Evolutionary conservation across 768 basidiomycete genomes (phyloP).

Genomic region (Austroboletus eburneus): DNA sequence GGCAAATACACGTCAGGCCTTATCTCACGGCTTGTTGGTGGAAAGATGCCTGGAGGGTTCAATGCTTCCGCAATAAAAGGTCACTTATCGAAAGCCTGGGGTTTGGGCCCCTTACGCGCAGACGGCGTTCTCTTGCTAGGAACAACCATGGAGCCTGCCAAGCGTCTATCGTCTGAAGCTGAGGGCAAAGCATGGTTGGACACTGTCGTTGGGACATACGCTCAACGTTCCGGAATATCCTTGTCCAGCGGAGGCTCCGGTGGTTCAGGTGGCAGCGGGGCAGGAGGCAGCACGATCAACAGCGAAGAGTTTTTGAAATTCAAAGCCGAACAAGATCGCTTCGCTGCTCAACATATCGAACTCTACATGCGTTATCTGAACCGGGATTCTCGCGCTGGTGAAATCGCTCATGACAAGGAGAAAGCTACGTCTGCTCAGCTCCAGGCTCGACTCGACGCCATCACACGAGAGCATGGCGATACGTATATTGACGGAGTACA

Average conservation of each 20-base stretch:
- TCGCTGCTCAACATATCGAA: conserved; percentile 90
- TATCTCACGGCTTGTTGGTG: conserved; percentile 85
- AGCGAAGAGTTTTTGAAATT: conserved; percentile 98
- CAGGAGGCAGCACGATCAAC: conserved; percentile 87
- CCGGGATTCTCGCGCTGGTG: conserved; percentile 89
- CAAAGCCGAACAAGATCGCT: conserved; percentile 88
- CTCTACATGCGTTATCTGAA: conserved; percentile 96
- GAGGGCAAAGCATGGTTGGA: conserved; percentile 97
- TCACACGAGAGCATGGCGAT: conserved; percentile 91
- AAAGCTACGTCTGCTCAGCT: conserved; percentile 68
- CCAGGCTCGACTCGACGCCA: conserved; percentile 84
- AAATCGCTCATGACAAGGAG: conserved; percentile 83
- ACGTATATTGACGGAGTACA: conserved; percentile 91
- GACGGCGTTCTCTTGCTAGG: conserved; percentile 89
- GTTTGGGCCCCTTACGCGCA: conserved; percentile 84
- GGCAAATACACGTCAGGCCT: conserved; percentile 94
- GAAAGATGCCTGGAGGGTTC: conserved; percentile 99
- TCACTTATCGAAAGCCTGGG: conserved; percentile 90
- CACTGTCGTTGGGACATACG: conserved; percentile 76
- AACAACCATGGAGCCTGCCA: conserved; percentile 90
- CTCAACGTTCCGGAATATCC: conserved; percentile 83
- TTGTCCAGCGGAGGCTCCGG: conserved; percentile 65
- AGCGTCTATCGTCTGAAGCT: conserved; percentile 84
- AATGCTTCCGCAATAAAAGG: conserved; percentile 87
- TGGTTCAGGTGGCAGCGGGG: conserved; percentile 53